phyloP scores from a whole-genome alignment of 306 rosid species.

The Trifolium dubium region DNA sequence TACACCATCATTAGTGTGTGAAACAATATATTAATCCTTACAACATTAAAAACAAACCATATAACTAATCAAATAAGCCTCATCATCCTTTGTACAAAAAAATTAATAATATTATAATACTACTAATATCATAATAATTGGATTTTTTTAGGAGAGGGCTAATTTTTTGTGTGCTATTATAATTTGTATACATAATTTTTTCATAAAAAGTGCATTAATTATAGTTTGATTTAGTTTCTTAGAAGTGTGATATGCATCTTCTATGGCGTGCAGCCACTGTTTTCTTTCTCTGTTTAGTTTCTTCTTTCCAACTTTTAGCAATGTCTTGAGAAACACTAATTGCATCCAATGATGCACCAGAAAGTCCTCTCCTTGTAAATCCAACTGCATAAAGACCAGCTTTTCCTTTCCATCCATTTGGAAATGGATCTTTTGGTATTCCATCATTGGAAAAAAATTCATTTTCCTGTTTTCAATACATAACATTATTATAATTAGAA shows the following conservation, averaged over 20 bases:
- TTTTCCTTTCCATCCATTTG: slow-evolving; percentile 94
- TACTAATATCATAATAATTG: slow-evolving; percentile 29
- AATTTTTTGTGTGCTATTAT: slow-evolving; percentile 14
- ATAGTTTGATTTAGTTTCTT: neutral
- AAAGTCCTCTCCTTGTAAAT: slow-evolving; percentile 84
- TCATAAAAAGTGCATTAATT: too few species aligned
- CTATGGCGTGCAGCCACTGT: slow-evolving; percentile 71
- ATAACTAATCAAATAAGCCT: slow-evolving; percentile 52
- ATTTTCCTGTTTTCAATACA: slow-evolving; percentile 59
- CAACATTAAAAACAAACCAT: slow-evolving; percentile 39
- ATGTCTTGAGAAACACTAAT: slow-evolving; percentile 86
- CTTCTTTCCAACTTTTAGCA: slow-evolving; percentile 87
- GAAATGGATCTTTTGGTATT: slow-evolving; percentile 75
- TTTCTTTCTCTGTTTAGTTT: slow-evolving; percentile 67
- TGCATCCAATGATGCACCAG: slow-evolving; percentile 92
- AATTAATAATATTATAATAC: slow-evolving; percentile 29
- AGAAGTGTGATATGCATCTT: slow-evolving; percentile 89
- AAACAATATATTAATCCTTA: slow-evolving; percentile 44
- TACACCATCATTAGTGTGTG: slow-evolving; percentile 32
- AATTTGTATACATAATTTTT: neutral
- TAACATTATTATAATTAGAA: slow-evolving; percentile 35
- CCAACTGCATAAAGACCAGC: slow-evolving; percentile 91
- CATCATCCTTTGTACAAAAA: slow-evolving; percentile 64
- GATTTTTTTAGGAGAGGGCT: slow-evolving; percentile 65
- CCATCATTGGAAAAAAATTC: slow-evolving; percentile 83